phyloP scores from a whole-genome alignment of 2,329 filamentous ascomycete species.

The Acrocalymma vagum region DNA sequence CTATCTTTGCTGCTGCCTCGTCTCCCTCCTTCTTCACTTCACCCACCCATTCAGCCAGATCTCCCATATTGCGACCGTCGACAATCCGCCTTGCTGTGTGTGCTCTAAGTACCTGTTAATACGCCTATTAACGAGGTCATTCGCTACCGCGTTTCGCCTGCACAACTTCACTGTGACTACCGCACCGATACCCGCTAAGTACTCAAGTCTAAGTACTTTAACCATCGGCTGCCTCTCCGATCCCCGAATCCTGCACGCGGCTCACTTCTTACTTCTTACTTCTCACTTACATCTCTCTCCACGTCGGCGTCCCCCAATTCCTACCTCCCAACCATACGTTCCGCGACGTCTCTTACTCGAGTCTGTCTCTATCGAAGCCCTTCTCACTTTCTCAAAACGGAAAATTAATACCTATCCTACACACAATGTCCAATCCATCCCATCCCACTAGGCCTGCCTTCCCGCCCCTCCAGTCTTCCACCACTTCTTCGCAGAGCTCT shows the following conservation, averaged over 20 bases:
- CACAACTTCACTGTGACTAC: no score
- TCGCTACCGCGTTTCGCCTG: conserved; percentile 32
- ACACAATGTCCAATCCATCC: conserved; percentile 29
- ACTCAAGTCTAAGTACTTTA: conserved; percentile 25
- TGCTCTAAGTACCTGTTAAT: conserved; percentile 16
- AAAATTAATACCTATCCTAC: conserved; percentile 1
- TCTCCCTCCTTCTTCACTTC: conserved; percentile 11
- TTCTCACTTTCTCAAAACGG: not conserved
- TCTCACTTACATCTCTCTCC: not conserved
- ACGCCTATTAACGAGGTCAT: conserved; percentile 23
- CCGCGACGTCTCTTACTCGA: no score
- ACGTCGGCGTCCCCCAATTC: not conserved
- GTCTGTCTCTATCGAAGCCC: no score
- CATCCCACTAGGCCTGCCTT: conserved; percentile 40
- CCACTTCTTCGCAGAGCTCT: conserved; percentile 29
- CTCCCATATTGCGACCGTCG: conserved; percentile 17
- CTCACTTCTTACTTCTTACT: conserved; percentile 5
- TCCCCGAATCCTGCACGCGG: no score
- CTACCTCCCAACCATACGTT: not conserved
- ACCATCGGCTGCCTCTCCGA: conserved; percentile 17
- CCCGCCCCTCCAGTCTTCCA: conserved; percentile 44
- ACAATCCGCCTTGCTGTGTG: conserved; percentile 17
- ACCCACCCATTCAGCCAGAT: conserved; percentile 6
- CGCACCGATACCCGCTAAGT: conserved; percentile 8
- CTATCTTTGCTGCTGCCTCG: conserved; percentile 6